These are phyloP conservation scores for Piper longum DNA, from an alignment of 164 flowering plant species.

Conservation along the genomic window DNA sequence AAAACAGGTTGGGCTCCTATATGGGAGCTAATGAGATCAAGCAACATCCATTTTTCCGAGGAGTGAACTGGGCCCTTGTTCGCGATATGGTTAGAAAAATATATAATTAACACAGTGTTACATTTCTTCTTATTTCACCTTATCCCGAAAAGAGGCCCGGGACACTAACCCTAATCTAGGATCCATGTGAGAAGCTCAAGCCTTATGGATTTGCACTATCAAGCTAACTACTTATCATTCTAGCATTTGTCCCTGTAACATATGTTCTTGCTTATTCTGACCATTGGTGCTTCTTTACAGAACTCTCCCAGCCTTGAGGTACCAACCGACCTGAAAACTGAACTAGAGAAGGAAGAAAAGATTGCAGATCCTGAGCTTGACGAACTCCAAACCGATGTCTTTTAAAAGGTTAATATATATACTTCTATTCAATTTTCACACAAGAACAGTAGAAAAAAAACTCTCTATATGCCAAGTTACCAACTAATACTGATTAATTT, in stretches of 20 bases:
- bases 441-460: no score
- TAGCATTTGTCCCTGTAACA: no score
- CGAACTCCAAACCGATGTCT: conserved; percentile 66
- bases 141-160: not conserved
- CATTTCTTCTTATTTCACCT: not conserved
- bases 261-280: not conserved
- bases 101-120: not conserved
- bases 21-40: conserved; percentile 96
- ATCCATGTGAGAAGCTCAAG: no score
- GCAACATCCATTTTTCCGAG: conserved; percentile 80
- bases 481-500: no score
- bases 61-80: conserved; percentile 87
- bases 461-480: no score
- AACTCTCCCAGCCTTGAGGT: conserved; percentile 65
- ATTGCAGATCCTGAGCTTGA: conserved; percentile 40
- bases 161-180: no score
- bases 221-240: no score
- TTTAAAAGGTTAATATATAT: conserved; percentile 25
- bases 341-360: conserved; percentile 37
- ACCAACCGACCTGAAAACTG: conserved; percentile 25
- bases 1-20: conserved; percentile 57
- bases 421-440: not conserved
- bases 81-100: conserved; percentile 62
- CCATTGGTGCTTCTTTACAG: conserved; percentile 26
- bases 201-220: no score